These are phyloP conservation scores for Amyloporia xantha DNA, from an alignment of 768 basidiomycete genomes.

Conservation along the genomic window DNA sequence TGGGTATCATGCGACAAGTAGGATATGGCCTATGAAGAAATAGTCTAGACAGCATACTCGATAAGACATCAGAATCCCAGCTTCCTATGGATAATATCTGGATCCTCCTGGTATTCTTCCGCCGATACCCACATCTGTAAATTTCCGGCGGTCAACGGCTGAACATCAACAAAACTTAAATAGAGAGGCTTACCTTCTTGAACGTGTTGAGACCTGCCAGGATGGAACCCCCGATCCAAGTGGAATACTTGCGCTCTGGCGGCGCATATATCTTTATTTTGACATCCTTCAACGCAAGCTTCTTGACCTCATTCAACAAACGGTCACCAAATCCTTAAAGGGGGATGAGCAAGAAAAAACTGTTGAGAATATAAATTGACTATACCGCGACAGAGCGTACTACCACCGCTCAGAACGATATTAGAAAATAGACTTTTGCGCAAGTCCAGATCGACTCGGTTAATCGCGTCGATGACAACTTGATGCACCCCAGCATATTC, in stretches of 20 bases:
- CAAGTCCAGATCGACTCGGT: slow-evolving; percentile 91
- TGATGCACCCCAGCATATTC: slow-evolving; percentile 98
- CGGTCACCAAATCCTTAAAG: slow-evolving; percentile 90
- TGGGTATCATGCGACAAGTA: slow-evolving; percentile 19
- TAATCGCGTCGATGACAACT: slow-evolving; percentile 97
- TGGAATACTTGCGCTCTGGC: slow-evolving; percentile 97
- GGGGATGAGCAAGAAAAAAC: not conserved
- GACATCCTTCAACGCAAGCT: slow-evolving; percentile 88
- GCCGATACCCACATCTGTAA: slow-evolving; percentile 98
- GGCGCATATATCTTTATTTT: slow-evolving; percentile 99
- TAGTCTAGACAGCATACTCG: slow-evolving; percentile 5
- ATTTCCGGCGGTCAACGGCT: too few species aligned
- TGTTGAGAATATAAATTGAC: slow-evolving; percentile 17
- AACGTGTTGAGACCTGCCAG: slow-evolving; percentile 93
- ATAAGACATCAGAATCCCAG: slow-evolving; percentile 55
- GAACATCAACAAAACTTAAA: slow-evolving; percentile 5
- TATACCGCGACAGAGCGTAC: slow-evolving; percentile 88
- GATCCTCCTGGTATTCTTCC: slow-evolving; percentile 98
- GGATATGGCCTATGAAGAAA: slow-evolving; percentile 16
- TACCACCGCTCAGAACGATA: slow-evolving; percentile 94
- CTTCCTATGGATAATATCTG: slow-evolving; percentile 97
- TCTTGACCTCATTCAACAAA: slow-evolving; percentile 93
- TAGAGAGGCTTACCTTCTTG: slow-evolving; percentile 66
- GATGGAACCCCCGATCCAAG: slow-evolving; percentile 97
- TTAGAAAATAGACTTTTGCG: slow-evolving; percentile 94